Conservation (phyloP, 305 asterid genomes). For the Fraxinus sp. region DNA sequence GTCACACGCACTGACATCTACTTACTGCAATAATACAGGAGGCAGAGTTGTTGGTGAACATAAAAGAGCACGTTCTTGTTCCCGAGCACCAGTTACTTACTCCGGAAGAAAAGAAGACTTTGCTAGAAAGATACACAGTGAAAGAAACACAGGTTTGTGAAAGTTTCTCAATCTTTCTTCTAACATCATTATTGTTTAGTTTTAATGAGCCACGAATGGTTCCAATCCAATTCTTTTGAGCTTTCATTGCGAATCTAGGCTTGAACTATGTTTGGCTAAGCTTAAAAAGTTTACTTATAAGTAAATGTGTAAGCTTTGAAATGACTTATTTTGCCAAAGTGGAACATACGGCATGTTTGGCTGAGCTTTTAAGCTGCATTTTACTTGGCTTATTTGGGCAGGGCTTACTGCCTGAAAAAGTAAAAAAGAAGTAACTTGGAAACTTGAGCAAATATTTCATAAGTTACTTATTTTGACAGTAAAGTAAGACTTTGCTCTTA, state of each 20-base stretch:
- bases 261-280: background rate
- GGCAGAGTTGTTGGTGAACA: slow-evolving; percentile 80
- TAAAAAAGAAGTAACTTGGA: background rate
- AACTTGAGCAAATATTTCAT: background rate
- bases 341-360: background rate
- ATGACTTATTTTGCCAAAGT: background rate
- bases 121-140: slow-evolving; percentile 86
- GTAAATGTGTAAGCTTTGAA: background rate
- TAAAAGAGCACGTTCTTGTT: slow-evolving; percentile 70
- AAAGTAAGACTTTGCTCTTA: background rate
- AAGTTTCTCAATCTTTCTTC: background rate
- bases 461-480: background rate
- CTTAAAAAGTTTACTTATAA: background rate
- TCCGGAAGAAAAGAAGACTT: slow-evolving; percentile 65
- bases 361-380: background rate
- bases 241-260: background rate
- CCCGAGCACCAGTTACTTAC: slow-evolving; percentile 76
- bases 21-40: slow-evolving; percentile 45
- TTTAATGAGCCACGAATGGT: background rate
- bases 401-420: background rate
- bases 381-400: background rate
- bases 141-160: slow-evolving; percentile 77
- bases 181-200: background rate
- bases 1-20: background rate
- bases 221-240: background rate